Base-by-base conservation (phyloP, 306 rosid genomes). In the Castanea mollissima region DNA sequence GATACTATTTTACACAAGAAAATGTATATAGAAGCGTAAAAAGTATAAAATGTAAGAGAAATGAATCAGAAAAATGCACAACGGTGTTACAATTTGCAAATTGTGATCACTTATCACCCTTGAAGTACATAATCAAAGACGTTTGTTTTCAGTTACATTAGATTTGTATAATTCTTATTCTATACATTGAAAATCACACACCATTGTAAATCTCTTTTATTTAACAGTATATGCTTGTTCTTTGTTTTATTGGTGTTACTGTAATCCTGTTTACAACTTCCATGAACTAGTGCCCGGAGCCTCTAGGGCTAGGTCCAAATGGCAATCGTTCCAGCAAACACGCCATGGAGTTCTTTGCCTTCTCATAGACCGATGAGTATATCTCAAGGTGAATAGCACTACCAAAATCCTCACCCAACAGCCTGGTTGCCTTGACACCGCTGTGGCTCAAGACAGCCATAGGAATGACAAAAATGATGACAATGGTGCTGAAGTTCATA, bases 271-370 rank as follows among this genome's bases (percentile, higher is more conserved):
- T 7, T 38, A 38, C 46, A 38, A 38, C 46, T 38, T 38, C 5
- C 7, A 8, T 34, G 15, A 5, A 3, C 2, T 20, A 88, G 77
- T 88, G 92, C 58, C 87, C 84, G 4, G 73, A 23, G 29, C 87
- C 84, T 51, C 23, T n/a, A 41, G 49, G 76, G 35, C 87, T 84
- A 2, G 79, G 84, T 46, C 87, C 87, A 4, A 84, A 80, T 23
- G 82, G 70, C 19, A 80, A 72, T 25, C 76, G 79, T 73, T 73
- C 46, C 69, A 77, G 82, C 87, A 74, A 80, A 44, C 70, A 55
- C 21, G 81, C 69, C 87, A 84, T 73, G 60, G 70, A 35, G 54
- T 23, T 19, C 73, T 51, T 80, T 5, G 76, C 81, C 70, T 58
- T 80, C 74, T 67, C 78, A 21, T 73, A 78, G 56, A 79, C 59